Conservation (phyloP, 352 stramenopile genomes). For the Globisporangium okanoganense region DNA sequence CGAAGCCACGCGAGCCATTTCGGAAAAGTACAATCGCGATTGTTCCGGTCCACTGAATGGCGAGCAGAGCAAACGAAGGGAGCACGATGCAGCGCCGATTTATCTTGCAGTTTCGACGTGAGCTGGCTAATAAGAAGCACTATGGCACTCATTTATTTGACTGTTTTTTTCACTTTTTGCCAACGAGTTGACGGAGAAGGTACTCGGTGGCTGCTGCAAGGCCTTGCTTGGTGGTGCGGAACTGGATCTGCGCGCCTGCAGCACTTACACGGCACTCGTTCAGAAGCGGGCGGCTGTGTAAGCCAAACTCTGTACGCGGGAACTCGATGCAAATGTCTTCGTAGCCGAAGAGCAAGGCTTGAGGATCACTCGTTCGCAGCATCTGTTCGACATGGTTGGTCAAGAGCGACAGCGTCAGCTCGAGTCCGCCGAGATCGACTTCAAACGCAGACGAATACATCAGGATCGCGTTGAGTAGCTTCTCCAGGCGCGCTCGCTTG, state of each 20-base stretch:
- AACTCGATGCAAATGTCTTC: constrained; percentile 47
- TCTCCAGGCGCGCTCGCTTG: constrained; percentile 30
- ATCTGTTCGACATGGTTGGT: constrained; percentile 44
- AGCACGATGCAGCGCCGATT: constrained; percentile 23
- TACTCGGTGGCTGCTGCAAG: constrained; percentile 51
- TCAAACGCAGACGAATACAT: constrained; percentile 51
- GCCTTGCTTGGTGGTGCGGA: constrained; percentile 53
- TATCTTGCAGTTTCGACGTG: constrained; percentile 67
- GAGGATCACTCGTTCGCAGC: constrained; percentile 7
- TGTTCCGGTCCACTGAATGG: background rate
- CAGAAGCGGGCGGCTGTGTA: constrained; percentile 46
- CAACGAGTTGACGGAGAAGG: constrained; percentile 31
- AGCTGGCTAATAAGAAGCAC: constrained; percentile 1
- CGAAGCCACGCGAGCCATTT: constrained; percentile 11
- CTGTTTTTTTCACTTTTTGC: constrained; percentile 7
- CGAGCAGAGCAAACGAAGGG: constrained; percentile 5
- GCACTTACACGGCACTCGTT: constrained; percentile 56
- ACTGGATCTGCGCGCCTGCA: constrained; percentile 36
- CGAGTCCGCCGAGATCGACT: constrained; percentile 35
- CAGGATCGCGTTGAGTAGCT: constrained; percentile 54
- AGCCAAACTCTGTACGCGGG: constrained; percentile 10
- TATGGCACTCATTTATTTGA: background rate
- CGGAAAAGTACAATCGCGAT: background rate
- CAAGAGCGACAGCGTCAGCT: constrained; percentile 40
- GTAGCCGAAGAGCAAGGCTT: constrained; percentile 26